phyloP scores from a whole-genome alignment of 306 rosid genomes.

The Prunus mira region DNA sequence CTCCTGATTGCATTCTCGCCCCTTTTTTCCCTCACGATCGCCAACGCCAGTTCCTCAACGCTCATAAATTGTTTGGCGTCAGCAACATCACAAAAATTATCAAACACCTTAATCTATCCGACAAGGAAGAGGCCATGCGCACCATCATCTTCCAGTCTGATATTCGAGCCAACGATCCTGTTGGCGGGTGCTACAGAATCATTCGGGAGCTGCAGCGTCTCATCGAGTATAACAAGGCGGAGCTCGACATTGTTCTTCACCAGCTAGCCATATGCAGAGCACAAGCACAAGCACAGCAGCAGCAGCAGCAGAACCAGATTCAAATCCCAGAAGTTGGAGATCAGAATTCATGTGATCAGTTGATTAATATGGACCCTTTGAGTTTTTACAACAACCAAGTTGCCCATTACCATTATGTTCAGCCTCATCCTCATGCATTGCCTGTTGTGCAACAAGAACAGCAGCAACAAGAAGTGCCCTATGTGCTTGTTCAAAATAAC shows the following conservation, averaged over 20 bases:
- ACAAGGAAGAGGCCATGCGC: slow-evolving; percentile 44
- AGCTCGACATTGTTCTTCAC: slow-evolving; percentile 49
- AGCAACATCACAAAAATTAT: slow-evolving; percentile 59
- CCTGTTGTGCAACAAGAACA: slow-evolving; percentile 21
- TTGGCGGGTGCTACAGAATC: slow-evolving; percentile 56
- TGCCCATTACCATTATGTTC: slow-evolving; percentile 25
- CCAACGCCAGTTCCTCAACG: slow-evolving; percentile 57
- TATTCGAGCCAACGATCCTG: slow-evolving; percentile 63
- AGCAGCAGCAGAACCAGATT: slow-evolving; percentile 8
- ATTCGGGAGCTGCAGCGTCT: slow-evolving; percentile 37
- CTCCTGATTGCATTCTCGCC: slow-evolving; percentile 66
- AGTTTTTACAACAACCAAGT: slow-evolving; percentile 21
- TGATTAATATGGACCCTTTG: slow-evolving; percentile 35
- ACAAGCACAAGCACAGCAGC: slow-evolving; percentile 31
- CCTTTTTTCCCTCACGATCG: slow-evolving; percentile 79
- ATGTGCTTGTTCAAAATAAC: slow-evolving; percentile 1
- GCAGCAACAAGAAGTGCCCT: slow-evolving; percentile 10
- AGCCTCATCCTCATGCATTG: slow-evolving; percentile 11
- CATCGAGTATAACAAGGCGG: slow-evolving; percentile 26
- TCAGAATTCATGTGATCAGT: slow-evolving; percentile 1
- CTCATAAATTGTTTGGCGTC: slow-evolving; percentile 77
- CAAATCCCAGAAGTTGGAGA: not conserved
- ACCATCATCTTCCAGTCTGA: slow-evolving; percentile 61
- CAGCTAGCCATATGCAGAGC: slow-evolving; percentile 49
- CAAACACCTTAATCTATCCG: slow-evolving; percentile 21